Conservation (phyloP, 163 green algal genomes). For the Chlamydomonas reinhardtii region DNA sequence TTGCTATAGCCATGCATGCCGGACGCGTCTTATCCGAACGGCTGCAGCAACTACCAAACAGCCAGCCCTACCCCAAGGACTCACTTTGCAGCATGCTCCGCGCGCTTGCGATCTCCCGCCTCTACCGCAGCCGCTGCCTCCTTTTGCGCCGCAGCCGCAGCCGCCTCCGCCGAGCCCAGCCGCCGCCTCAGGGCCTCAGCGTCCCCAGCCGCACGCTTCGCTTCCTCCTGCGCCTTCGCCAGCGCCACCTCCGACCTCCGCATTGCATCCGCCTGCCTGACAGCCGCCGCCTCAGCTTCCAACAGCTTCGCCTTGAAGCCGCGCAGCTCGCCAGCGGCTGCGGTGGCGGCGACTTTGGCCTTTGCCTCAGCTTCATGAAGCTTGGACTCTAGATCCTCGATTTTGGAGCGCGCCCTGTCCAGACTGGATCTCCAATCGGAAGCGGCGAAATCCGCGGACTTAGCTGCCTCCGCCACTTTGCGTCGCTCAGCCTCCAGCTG, state of each 20-base stretch:
- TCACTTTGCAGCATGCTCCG: constrained; percentile 7
- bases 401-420: background rate
- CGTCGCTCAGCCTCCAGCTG: constrained; percentile 19
- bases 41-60: too few relatives aligned
- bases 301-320: background rate
- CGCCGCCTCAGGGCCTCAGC: constrained; percentile 1
- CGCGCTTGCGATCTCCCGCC: constrained; percentile 9
- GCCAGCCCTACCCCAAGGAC: background rate
- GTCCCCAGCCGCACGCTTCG: background rate
- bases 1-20: too few relatives aligned
- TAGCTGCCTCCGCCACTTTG: background rate
- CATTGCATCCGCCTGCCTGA: background rate
- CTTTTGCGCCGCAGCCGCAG: background rate
- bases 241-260: background rate
- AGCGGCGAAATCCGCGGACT: background rate
- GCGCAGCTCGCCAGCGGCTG: background rate
- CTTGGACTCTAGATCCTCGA: constrained; percentile 2
- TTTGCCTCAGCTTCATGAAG: background rate
- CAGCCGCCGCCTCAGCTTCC: background rate
- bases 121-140: constrained; percentile 13
- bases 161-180: constrained; percentile 22
- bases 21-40: too few relatives aligned
- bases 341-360: background rate
- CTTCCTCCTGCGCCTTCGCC: constrained; percentile 1
- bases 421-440: background rate